These are phyloP conservation scores for Diaporthe helianthi DNA, from an alignment of 2,329 filamentous ascomycete species.

Conservation along the genomic window DNA sequence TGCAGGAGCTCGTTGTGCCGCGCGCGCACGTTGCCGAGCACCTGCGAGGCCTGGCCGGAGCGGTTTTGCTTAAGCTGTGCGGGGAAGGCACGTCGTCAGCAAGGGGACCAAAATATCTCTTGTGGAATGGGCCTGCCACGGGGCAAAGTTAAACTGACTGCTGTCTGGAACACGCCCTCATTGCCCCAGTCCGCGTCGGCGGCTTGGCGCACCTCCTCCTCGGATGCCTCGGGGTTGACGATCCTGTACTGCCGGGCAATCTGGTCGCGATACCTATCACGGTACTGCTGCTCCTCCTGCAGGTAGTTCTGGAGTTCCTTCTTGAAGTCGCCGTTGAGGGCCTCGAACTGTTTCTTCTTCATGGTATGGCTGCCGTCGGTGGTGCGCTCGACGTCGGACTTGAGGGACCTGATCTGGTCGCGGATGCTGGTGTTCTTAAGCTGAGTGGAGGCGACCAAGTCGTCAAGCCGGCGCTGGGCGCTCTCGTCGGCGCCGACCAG, in stretches of 20 bases:
- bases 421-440: conserved; percentile 77
- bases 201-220: conserved; percentile 74
- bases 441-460: conserved; percentile 73
- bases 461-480: conserved; percentile 66
- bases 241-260: conserved; percentile 83
- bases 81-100: not conserved
- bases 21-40: conserved; percentile 79
- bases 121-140: too few species aligned
- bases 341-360: conserved; percentile 74
- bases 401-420: conserved; percentile 78
- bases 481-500: conserved; percentile 69
- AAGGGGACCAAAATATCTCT: not conserved
- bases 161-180: conserved; percentile 82
- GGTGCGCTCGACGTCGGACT: conserved; percentile 72
- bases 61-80: conserved; percentile 78
- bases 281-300: conserved; percentile 74
- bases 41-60: conserved; percentile 73
- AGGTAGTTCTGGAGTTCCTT: conserved; percentile 74
- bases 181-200: conserved; percentile 76
- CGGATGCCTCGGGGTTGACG: conserved; percentile 80
- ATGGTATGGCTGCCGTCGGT: conserved; percentile 64
- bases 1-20: conserved; percentile 84
- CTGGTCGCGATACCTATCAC: conserved; percentile 75
- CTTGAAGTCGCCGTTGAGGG: conserved; percentile 76
- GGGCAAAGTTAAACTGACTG: conserved; percentile 61